Evolutionary conservation across 1,284 basidiomycete species (phyloP).

Genomic region (Tilletiopsis washingtonensis): DNA sequence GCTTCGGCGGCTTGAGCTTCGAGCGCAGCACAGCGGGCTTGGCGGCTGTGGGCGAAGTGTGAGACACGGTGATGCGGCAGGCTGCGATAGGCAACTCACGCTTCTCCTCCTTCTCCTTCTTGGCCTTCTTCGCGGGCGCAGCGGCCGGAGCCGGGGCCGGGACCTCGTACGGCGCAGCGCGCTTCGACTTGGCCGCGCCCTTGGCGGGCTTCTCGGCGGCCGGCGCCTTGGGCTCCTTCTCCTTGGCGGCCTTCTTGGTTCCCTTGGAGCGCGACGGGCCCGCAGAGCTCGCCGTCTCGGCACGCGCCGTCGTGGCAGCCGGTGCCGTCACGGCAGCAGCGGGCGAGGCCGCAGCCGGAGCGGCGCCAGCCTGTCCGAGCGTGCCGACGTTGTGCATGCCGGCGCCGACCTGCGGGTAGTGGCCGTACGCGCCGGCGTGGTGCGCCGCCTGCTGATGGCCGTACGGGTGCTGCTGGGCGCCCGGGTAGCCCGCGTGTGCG

Average conservation of each 20-base stretch:
- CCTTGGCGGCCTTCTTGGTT: conserved; percentile 17
- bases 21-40: conserved; percentile 50
- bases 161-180: conserved; percentile 5
- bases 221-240: no score
- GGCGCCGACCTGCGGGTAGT: no score
- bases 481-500: neutral
- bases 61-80: neutral
- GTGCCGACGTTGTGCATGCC: no score
- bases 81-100: neutral
- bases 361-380: conserved; percentile 14
- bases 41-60: conserved; percentile 16
- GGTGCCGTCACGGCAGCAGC: conserved; percentile 26
- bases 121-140: conserved; percentile 21
- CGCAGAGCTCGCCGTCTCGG: conserved; percentile 8
- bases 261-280: no score
- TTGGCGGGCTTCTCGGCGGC: no score
- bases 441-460: neutral
- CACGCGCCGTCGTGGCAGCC: conserved; percentile 10
- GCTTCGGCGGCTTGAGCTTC: conserved; percentile 73
- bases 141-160: conserved; percentile 14
- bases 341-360: conserved; percentile 18
- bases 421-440: no score
- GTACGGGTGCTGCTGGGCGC: neutral
- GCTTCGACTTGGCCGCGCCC: no score
- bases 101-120: conserved; percentile 17